Conservation (phyloP, 768 basidiomycete species). For the Pisolithus albus region DNA sequence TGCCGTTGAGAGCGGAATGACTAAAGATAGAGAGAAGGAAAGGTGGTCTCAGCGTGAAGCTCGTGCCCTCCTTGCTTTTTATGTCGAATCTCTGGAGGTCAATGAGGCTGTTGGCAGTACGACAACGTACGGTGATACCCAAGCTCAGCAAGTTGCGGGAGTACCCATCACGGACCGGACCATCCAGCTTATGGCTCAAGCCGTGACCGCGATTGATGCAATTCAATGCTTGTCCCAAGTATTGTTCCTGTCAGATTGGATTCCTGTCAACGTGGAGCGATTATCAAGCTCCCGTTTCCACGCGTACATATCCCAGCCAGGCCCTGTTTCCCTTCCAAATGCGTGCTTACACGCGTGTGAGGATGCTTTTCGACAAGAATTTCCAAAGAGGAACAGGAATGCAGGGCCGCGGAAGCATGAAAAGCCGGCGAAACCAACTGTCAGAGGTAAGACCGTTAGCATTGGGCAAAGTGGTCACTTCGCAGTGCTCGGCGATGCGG, state of each 20-base stretch:
- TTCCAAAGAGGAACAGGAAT: conserved; percentile 40
- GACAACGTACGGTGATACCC: not conserved
- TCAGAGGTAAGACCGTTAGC: not conserved
- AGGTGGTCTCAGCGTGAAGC: conserved; percentile 65
- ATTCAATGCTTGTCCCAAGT: conserved; percentile 56
- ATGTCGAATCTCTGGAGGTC: conserved; percentile 20
- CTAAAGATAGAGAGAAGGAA: conserved; percentile 57
- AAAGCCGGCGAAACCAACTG: not conserved
- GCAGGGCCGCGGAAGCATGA: conserved; percentile 17
- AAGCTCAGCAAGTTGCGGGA: conserved; percentile 1
- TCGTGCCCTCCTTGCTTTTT: conserved; percentile 49
- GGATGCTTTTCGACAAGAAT: conserved; percentile 43
- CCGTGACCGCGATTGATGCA: conserved; percentile 50
- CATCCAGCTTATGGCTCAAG: conserved; percentile 63
- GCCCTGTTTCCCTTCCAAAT: conserved; percentile 20
- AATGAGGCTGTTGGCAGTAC: conserved; percentile 8
- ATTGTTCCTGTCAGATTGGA: conserved; percentile 45
- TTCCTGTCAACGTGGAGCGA: conserved; percentile 38
- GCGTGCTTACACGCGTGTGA: conserved; percentile 42
- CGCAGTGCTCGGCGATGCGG: conserved; percentile 36
- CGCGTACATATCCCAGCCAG: conserved; percentile 34
- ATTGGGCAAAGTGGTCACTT: conserved; percentile 28
- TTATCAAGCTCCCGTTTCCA: conserved; percentile 64
- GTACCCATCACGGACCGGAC: conserved; percentile 46
- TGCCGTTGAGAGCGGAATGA: conserved; percentile 40